Base-by-base conservation (phyloP, 2,329 filamentous ascomycete species). In the Periglandula ipomoeae region DNA sequence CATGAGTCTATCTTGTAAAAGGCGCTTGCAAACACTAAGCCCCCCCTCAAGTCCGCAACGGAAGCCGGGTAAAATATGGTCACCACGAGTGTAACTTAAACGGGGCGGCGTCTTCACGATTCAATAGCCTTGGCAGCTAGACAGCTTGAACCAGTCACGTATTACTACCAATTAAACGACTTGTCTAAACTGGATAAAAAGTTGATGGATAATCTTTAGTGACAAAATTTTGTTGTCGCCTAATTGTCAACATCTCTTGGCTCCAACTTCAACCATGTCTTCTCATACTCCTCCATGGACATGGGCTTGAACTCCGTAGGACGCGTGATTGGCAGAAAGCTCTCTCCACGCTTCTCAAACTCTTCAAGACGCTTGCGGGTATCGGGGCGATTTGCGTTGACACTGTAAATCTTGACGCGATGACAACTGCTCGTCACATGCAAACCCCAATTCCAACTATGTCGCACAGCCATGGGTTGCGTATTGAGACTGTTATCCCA, bases 401-500 rank as follows among this genome's bases (percentile, higher is more conserved):
- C 72, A 55, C 79, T 84, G 61, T 83, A 85, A 6, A 84, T 62
- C 45, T 71, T 75, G 55, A 84, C 70, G 1, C 78, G 69, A 52
- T 84, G 82, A 49, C 76, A 81, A 0, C 73, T 79, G 6, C 72
- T 77, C 0, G 81, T 85, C 3, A 85, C 79, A 56, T 84, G 81
- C 19, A 85, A 62, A 15, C 76, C 81, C 79, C 79, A 84, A 56
- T 85, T 85, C 76, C 76, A 83, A 0, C 75, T 68, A 5, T 71
- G 69, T 11, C 79, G 65, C 0, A 81, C 72, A 51, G 70, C 69
- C 0, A 72, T 68, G 0, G 79, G 78, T 55, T 83, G 79, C 0
- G 78, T 82, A 51, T 83, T 82, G 30, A 81, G 60, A 0, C 73
- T 66, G 50, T 83, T 82, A 55, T 83, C 79, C 78, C 79, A 82